phyloP scores from a whole-genome alignment of 352 stramenopile species.

The Globisporangium uncinulatum region DNA sequence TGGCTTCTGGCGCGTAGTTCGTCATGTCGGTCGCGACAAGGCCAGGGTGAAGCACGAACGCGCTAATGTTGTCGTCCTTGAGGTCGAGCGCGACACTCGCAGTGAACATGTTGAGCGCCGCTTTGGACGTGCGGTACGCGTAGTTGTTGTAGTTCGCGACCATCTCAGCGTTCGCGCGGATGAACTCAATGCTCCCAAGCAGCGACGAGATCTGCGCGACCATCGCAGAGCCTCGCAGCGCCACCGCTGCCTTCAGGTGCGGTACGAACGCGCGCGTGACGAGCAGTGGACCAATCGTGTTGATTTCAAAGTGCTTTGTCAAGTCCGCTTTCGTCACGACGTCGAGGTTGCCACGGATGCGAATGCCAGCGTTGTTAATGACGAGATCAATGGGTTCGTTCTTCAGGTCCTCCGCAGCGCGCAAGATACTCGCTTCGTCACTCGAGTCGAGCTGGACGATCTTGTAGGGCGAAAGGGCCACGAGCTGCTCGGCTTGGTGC shows the following conservation, averaged over 20 bases:
- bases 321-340: conserved; percentile 15
- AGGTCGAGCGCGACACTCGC: neutral
- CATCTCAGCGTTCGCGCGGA: neutral
- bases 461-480: conserved; percentile 6
- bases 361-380: conserved; percentile 36
- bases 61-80: neutral
- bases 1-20: neutral
- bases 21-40: neutral
- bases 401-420: conserved; percentile 9
- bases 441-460: conserved; percentile 20
- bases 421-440: conserved; percentile 19
- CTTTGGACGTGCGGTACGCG: neutral
- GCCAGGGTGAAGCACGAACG: neutral
- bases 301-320: conserved; percentile 33
- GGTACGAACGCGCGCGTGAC: conserved; percentile 24
- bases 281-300: conserved; percentile 26
- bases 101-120: too few relatives aligned
- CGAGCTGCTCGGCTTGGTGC: conserved; percentile 19
- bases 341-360: conserved; percentile 3
- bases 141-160: neutral
- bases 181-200: conserved; percentile 12
- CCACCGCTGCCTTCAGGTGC: conserved; percentile 13
- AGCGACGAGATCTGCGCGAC: conserved; percentile 23
- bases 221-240: conserved; percentile 8
- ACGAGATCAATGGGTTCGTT: conserved; percentile 24